Conservation (phyloP, 495 filamentous ascomycete genomes). For the Hyphodiscus hymeniophilus region DNA sequence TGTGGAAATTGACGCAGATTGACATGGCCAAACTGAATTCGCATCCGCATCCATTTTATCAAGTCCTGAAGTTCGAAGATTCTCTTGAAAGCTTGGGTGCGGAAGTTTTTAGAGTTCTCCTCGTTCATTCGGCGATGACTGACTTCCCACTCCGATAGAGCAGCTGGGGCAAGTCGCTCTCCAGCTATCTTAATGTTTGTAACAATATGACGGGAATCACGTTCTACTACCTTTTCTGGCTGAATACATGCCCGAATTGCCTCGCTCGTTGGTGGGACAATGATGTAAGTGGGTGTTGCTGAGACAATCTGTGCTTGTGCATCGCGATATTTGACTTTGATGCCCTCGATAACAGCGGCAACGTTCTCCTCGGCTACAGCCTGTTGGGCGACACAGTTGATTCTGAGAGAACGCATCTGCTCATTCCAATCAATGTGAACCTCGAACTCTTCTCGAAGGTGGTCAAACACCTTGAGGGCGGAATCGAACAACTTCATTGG, state of each 20-base stretch:
- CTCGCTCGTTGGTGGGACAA: conserved; percentile 28
- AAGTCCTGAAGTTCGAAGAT: conserved; percentile 21
- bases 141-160: conserved; percentile 8
- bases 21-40: conserved; percentile 48
- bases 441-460: conserved; percentile 28
- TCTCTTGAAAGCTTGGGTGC: conserved; percentile 14
- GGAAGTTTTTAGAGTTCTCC: conserved; percentile 11
- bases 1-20: conserved; percentile 34
- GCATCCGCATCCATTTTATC: conserved; percentile 38
- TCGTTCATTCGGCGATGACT: neutral
- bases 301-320: conserved; percentile 26
- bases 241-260: conserved; percentile 8
- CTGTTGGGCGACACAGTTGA: conserved; percentile 24
- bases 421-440: conserved; percentile 30
- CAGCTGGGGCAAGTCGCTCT: neutral
- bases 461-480: conserved; percentile 38
- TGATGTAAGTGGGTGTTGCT: conserved; percentile 29
- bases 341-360: conserved; percentile 26
- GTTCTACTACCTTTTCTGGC: neutral
- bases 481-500: conserved; percentile 34
- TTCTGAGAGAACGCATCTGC: conserved; percentile 25
- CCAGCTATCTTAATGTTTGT: conserved; percentile 6
- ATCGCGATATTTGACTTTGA: conserved; percentile 30
- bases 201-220: neutral
- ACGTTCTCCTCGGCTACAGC: conserved; percentile 19